Conservation (phyloP, 148 eudicot species). For the Limonium bicolor region DNA sequence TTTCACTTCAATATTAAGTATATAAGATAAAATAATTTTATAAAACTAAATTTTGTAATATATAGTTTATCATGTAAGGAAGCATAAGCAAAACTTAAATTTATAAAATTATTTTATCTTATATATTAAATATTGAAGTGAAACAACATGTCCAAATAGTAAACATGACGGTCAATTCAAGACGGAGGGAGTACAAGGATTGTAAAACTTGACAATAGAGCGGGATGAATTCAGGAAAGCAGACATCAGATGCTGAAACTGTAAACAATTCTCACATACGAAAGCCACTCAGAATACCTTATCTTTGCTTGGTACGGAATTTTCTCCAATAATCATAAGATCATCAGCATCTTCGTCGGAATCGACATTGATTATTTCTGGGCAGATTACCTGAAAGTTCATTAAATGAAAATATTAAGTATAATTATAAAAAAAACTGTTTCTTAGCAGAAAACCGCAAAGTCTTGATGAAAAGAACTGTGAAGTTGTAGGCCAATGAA, state of each 20-base stretch:
- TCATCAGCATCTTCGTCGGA: conserved; percentile 36
- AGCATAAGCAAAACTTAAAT: no score
- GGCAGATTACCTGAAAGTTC: conserved; percentile 24
- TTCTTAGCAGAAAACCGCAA: background rate
- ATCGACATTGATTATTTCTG: conserved; percentile 49
- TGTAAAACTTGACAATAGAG: background rate
- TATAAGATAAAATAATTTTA: background rate
- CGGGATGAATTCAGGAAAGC: background rate
- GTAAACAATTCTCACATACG: no score
- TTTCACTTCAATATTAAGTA: background rate
- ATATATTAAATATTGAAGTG: background rate
- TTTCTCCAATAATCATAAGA: conserved; percentile 24
- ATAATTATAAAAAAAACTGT: background rate
- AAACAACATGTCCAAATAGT: no score
- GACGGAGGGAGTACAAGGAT: no score
- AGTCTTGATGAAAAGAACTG: background rate
- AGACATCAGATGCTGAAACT: background rate
- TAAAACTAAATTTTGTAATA: background rate
- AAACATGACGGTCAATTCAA: no score
- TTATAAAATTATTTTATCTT: background rate
- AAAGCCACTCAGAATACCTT: no score
- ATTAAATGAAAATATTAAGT: background rate
- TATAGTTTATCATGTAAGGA: no score
- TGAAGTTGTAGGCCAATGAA: background rate
- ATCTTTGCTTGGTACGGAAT: conserved; percentile 24